Evolutionary conservation across 371 early-diverging fungal genomes (phyloP), one percentile per base, ranked within the genome.

Genomic region (Mucor mucedo): DNA sequence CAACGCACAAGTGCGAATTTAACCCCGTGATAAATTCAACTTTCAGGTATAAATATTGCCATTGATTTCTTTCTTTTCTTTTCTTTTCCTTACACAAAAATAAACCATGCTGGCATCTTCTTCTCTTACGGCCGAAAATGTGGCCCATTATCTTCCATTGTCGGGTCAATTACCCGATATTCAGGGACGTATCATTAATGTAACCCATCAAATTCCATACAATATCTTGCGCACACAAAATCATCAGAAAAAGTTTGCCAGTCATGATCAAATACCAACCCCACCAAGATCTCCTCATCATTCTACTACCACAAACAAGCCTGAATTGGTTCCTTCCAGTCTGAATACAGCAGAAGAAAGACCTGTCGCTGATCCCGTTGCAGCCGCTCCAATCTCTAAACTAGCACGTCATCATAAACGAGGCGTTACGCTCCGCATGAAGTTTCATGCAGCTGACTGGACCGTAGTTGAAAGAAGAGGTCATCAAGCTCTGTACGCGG

Each of bases 401-500:
- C n/a, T 72, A 14, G 72, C 72, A 14, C 68, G 72, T 14, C 72
- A 72, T 41, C 72, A 72, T 65, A 55, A 50, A 32, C 42, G 68
- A 47, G 65, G 68, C 9, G 42, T 40, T 44, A 72, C 72, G 2
- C 40, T 72, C 21, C 60, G 72, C 8, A 65, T 65, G 59, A 60
- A 62, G 44, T 72, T 72, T 45, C 68, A 64, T 56, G 72, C 72
- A 8, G 72, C 68, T 50, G 75, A 75, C 32, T 71, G 75, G 72
- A 69, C 65, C 57, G 66, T 78, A 40, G 72, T 63, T 11, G 76
- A 72, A 33, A 76, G 90, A 33, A 73, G 84, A 13, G 92, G 89
- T 16, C 92, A 90, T 68, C 83, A 88, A 14, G 91, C 92, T 16
- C 80, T 92, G 48, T 89, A 87, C 67, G 75, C 89, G 16, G 91